Percentiles rank a stretch among this genome's conserved stretches.
Evolutionary conservation across 257 asterid genomes (phyloP).

Genomic region (Nicotiana otophora): DNA sequence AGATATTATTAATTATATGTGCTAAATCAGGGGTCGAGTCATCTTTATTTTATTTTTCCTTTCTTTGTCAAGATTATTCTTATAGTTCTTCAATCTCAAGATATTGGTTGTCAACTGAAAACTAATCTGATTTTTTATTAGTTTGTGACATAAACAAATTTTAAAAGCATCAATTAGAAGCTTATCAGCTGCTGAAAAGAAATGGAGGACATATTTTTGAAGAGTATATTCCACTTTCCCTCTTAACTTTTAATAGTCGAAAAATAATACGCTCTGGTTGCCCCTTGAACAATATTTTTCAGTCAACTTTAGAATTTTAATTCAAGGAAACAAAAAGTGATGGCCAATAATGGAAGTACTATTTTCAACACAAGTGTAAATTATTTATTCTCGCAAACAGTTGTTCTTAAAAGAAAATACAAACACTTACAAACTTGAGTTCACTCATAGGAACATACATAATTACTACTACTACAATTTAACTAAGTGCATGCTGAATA

Average conservation of each 20-base stretch:
- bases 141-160: not conserved
- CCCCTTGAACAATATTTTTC: not conserved
- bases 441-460: not conserved
- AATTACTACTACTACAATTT: not conserved
- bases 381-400: not conserved
- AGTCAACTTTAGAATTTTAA: not conserved
- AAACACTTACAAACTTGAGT: not conserved
- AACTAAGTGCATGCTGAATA: not conserved
- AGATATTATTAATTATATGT: not conserved
- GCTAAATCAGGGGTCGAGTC: not conserved
- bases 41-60: not conserved
- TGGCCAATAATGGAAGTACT: not conserved
- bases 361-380: not conserved
- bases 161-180: conserved; percentile 16
- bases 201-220: not conserved
- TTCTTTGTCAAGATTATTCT: not conserved
- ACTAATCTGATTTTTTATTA: not conserved
- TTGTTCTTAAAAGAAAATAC: not conserved
- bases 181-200: not conserved
- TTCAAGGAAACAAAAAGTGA: not conserved
- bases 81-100: conserved; percentile 36
- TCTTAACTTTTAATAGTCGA: no score
- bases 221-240: not conserved
- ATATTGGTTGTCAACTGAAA: conserved; percentile 23
- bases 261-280: no score